Evolutionary conservation across 1,284 basidiomycete genomes (phyloP).

Genomic region (Omphalotus olearius): DNA sequence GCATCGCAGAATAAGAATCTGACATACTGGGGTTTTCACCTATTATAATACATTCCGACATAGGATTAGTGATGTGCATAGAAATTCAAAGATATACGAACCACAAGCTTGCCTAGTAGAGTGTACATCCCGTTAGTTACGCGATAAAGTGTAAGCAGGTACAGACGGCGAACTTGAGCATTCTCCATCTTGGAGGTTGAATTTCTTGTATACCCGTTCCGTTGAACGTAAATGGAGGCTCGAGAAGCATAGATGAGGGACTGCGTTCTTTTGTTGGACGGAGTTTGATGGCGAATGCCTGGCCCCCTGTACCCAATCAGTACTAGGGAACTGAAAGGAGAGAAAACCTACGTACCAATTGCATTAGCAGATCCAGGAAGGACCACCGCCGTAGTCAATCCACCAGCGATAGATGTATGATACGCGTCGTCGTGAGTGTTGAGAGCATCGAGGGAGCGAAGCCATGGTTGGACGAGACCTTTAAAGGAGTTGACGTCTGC

Average conservation of each 20-base stretch:
- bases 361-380: conserved; percentile 43
- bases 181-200: conserved; percentile 34
- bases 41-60: neutral
- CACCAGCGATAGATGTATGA: conserved; percentile 53
- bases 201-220: conserved; percentile 29
- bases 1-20: neutral
- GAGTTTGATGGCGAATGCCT: conserved; percentile 66
- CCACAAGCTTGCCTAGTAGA: conserved; percentile 54
- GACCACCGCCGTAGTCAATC: conserved; percentile 65
- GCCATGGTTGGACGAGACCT: conserved; percentile 55
- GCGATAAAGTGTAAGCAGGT: neutral
- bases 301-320: conserved; percentile 30
- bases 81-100: neutral
- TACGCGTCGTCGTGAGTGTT: conserved; percentile 63
- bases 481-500: conserved; percentile 50
- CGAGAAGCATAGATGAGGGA: conserved; percentile 53
- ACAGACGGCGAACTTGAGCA: conserved; percentile 47
- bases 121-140: conserved; percentile 5
- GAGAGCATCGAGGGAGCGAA: conserved; percentile 56
- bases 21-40: conserved; percentile 36
- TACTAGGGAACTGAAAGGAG: too few species aligned
- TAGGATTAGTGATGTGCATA: neutral
- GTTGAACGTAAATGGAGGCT: conserved; percentile 44
- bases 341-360: conserved; percentile 28
- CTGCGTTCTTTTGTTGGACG: conserved; percentile 50